phyloP scores from a whole-genome alignment of 2,329 filamentous ascomycete genomes.

The Ophiostoma ulmi region DNA sequence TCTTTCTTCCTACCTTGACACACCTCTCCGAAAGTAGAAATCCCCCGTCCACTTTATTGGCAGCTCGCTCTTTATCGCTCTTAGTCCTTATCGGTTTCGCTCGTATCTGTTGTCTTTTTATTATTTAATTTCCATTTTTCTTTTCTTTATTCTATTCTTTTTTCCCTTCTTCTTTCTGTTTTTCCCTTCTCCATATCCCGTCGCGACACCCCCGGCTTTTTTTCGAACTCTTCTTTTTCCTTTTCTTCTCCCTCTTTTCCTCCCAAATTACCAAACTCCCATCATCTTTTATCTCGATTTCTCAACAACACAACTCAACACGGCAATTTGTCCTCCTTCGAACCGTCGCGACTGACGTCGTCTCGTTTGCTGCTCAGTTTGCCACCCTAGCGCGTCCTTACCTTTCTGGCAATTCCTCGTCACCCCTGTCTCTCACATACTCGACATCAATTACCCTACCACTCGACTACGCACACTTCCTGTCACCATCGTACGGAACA shows the following conservation, averaged over 20 bases:
- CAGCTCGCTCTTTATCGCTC: constrained; percentile 6
- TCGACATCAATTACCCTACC: neutral
- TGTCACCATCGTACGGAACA: neutral
- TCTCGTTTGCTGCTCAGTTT: neutral
- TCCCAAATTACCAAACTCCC: neutral
- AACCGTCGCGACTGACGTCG: neutral
- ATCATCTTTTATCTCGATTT: neutral
- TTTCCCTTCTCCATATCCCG: neutral
- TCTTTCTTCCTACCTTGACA: neutral
- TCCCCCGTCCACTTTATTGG: constrained; percentile 5
- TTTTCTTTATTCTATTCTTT: neutral
- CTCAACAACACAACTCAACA: neutral
- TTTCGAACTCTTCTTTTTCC: neutral
- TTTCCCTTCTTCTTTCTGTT: neutral
- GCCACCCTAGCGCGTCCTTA: neutral
- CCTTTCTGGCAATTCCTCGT: neutral
- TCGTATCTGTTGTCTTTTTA: constrained; percentile 11
- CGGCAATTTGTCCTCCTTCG: neutral
- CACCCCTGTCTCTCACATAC: neutral
- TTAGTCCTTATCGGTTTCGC: constrained; percentile 2
- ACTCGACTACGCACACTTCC: neutral
- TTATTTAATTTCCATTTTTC: constrained; percentile 6
- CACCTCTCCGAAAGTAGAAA: neutral
- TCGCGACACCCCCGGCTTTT: neutral
- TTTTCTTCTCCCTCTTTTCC: neutral